Percentiles rank a stretch among this genome's conserved stretches.
phyloP scores from a whole-genome alignment of 169 alveolate genomes.

The Ichthyophthirius multifiliis region DNA sequence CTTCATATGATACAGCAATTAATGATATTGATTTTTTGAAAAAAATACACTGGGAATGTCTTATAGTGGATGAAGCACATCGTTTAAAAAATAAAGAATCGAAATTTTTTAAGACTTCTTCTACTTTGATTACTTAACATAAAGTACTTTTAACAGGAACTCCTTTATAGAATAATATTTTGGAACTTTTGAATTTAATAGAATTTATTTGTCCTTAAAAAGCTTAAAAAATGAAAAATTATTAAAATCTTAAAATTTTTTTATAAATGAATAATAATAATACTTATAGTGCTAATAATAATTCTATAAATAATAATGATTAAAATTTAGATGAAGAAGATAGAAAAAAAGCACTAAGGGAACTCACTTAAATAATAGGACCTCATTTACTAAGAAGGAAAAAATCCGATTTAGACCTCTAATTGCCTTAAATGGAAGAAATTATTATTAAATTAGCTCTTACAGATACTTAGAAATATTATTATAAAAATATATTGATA shows the following conservation, averaged over 20 bases:
- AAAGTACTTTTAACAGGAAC: constrained; percentile 64
- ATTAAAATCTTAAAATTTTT: constrained; percentile 15
- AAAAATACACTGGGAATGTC: constrained; percentile 63
- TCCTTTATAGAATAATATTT: constrained; percentile 54
- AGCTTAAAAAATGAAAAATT: constrained; percentile 24
- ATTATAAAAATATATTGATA: constrained; percentile 43
- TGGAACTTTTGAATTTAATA: constrained; percentile 42
- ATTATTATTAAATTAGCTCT: constrained; percentile 43
- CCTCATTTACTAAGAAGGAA: constrained; percentile 59
- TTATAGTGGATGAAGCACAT: constrained; percentile 80
- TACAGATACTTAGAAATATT: constrained; percentile 46
- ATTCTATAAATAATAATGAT: not conserved
- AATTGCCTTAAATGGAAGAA: constrained; percentile 62
- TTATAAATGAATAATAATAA: not conserved
- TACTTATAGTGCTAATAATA: not conserved
- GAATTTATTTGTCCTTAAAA: constrained; percentile 56
- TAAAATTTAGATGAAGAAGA: constrained; percentile 7
- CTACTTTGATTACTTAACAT: constrained; percentile 44
- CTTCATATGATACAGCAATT: constrained; percentile 48
- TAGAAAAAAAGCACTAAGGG: constrained; percentile 24
- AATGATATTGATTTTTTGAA: constrained; percentile 24
- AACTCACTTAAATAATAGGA: constrained; percentile 23
- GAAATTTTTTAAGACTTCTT: constrained; percentile 44
- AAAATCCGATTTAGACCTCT: constrained; percentile 47
- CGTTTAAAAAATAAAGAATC: constrained; percentile 62